Evolutionary conservation across 2,329 filamentous ascomycete genomes (phyloP).

Genomic region (Waltergamsia citrina): DNA sequence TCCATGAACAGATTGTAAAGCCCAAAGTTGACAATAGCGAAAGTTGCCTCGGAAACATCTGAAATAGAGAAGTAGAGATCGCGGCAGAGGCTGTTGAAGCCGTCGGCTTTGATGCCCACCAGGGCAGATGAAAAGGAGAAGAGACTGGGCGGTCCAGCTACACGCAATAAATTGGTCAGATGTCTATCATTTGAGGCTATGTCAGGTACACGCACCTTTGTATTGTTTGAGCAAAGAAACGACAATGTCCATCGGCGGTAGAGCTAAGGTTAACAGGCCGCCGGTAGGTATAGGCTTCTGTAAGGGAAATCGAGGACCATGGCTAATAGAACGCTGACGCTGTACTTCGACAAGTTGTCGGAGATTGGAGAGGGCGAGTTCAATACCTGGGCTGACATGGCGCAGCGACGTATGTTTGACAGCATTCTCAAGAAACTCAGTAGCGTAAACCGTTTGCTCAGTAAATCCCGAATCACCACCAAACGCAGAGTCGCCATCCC

Average conservation of each 20-base stretch:
- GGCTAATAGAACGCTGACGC: slow-evolving; percentile 26
- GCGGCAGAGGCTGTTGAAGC: slow-evolving; percentile 39
- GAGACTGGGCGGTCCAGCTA: slow-evolving; percentile 35
- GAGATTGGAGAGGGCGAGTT: slow-evolving; percentile 39
- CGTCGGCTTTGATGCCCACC: slow-evolving; percentile 34
- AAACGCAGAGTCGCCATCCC: slow-evolving; percentile 29
- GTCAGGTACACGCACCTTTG: slow-evolving; percentile 23
- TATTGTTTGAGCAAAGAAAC: slow-evolving; percentile 37
- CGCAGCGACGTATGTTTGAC: slow-evolving; percentile 36
- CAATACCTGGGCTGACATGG: slow-evolving; percentile 38
- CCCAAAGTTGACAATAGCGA: slow-evolving; percentile 39
- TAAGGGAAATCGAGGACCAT: slow-evolving; percentile 33
- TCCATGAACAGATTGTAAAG: slow-evolving; percentile 42
- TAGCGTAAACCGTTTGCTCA: slow-evolving; percentile 43
- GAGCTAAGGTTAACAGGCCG: slow-evolving; percentile 38
- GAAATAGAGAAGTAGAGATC: slow-evolving; percentile 42
- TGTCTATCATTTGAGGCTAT: no score
- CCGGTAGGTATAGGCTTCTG: slow-evolving; percentile 35
- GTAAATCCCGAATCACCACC: slow-evolving; percentile 39
- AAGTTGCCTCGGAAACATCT: slow-evolving; percentile 37
- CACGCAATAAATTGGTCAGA: not conserved
- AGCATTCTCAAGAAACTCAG: slow-evolving; percentile 43
- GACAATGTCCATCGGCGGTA: slow-evolving; percentile 43
- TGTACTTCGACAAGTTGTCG: slow-evolving; percentile 43
- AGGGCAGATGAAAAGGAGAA: slow-evolving; percentile 41